Percentiles rank a stretch among this genome's conserved stretches.
phyloP scores from a whole-genome alignment of 345 rosid genomes.

The Citrus medica region DNA sequence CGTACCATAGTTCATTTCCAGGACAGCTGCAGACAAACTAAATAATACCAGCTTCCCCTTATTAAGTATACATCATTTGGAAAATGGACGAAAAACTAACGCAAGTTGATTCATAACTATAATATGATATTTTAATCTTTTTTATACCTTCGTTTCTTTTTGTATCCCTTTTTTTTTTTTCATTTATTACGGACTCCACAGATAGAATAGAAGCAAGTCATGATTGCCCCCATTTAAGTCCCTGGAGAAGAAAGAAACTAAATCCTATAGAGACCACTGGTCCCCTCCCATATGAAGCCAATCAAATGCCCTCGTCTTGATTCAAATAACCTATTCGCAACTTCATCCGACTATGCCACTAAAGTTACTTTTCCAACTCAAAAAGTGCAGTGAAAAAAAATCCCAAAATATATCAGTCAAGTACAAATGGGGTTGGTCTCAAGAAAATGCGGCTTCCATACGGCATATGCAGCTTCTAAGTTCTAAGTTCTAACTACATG shows the following conservation, averaged over 20 bases:
- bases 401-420: slow-evolving; percentile 9
- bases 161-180: too few species aligned
- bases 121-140: too few species aligned
- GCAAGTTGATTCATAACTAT: too few species aligned
- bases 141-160: too few species aligned
- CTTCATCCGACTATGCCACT: not conserved
- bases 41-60: too few species aligned
- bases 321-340: not conserved
- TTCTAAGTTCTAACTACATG: not conserved
- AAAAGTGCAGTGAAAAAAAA: slow-evolving; percentile 21
- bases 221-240: slow-evolving; percentile 12
- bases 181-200: not conserved
- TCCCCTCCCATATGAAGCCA: slow-evolving; percentile 46
- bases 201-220: slow-evolving; percentile 11
- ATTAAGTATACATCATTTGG: too few species aligned
- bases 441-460: slow-evolving; percentile 67
- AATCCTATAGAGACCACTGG: slow-evolving; percentile 1
- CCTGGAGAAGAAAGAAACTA: slow-evolving; percentile 25
- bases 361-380: slow-evolving; percentile 26
- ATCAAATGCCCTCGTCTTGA: slow-evolving; percentile 13
- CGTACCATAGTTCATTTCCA: too few species aligned
- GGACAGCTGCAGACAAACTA: too few species aligned
- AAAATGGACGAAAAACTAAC: too few species aligned
- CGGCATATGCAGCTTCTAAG: slow-evolving; percentile 22
- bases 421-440: slow-evolving; percentile 54